These are phyloP conservation scores for Aegilops sharonensis DNA, from an alignment of 176 grass and related monocot species.

Conservation along the genomic window DNA sequence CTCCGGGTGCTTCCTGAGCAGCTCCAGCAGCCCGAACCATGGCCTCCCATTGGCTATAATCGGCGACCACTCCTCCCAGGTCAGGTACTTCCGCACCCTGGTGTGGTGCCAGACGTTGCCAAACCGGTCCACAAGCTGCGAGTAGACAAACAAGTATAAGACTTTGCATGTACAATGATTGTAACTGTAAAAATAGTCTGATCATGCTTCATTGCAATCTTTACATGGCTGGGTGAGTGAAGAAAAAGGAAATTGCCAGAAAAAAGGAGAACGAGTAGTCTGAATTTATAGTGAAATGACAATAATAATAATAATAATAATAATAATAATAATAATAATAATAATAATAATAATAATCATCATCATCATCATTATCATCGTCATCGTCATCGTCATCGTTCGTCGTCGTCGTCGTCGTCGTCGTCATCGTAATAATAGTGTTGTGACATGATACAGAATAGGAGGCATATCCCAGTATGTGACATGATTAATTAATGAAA, in stretches of 20 bases:
- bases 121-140: conserved; percentile 83
- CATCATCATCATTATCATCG: no score
- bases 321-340: no score
- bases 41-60: conserved; percentile 68
- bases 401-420: no score
- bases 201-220: no score
- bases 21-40: conserved; percentile 69
- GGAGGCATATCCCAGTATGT: background rate
- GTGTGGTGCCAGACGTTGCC: conserved; percentile 80
- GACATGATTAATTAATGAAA: background rate
- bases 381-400: no score
- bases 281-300: background rate
- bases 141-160: conserved; percentile 4
- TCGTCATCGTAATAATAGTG: background rate
- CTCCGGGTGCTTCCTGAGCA: conserved; percentile 89
- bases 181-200: background rate
- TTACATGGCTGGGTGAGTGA: no score
- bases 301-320: background rate
- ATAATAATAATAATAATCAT: no score
- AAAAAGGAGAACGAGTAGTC: background rate
- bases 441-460: background rate
- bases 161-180: background rate
- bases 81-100: conserved; percentile 73
- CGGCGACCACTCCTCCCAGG: conserved; percentile 69
- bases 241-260: background rate